Percentiles rank a stretch among this genome's conserved stretches.
These are phyloP conservation scores for Angomonas deanei DNA, from an alignment of 208 protist species.

Conservation along the genomic window DNA sequence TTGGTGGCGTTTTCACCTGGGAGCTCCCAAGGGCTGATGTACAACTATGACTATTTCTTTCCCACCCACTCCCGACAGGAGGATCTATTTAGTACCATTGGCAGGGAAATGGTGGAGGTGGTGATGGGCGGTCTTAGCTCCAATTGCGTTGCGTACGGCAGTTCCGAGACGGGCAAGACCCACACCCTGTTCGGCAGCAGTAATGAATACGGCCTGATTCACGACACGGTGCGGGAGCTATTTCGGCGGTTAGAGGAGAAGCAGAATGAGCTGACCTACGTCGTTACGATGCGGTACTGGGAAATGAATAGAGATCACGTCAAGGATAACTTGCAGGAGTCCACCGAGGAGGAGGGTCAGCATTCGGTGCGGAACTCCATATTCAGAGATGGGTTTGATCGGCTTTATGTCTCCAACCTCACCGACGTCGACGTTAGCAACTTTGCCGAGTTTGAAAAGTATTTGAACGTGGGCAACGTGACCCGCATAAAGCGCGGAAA, in stretches of 20 bases:
- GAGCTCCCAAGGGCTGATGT: conserved; percentile 68
- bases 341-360: conserved; percentile 17
- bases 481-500: conserved; percentile 43
- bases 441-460: conserved; percentile 63
- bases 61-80: conserved; percentile 65
- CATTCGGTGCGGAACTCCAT: conserved; percentile 19
- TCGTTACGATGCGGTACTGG: conserved; percentile 78
- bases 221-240: conserved; percentile 74
- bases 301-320: conserved; percentile 80
- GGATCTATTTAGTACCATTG: conserved; percentile 74
- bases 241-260: conserved; percentile 61
- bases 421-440: conserved; percentile 44
- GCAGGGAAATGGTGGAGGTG: conserved; percentile 82
- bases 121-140: conserved; percentile 70
- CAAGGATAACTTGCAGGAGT: conserved; percentile 58
- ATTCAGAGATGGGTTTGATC: conserved; percentile 61
- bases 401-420: conserved; percentile 68
- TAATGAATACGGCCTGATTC: conserved; percentile 78
- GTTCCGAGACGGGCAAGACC: conserved; percentile 79
- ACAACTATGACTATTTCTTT: conserved; percentile 89
- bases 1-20: conserved; percentile 70
- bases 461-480: conserved; percentile 53
- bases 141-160: conserved; percentile 73
- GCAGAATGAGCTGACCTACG: conserved; percentile 34
- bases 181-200: conserved; percentile 82